Evolutionary conservation across 768 basidiomycete genomes (phyloP).

Genomic region (Calocybe cyanea): DNA sequence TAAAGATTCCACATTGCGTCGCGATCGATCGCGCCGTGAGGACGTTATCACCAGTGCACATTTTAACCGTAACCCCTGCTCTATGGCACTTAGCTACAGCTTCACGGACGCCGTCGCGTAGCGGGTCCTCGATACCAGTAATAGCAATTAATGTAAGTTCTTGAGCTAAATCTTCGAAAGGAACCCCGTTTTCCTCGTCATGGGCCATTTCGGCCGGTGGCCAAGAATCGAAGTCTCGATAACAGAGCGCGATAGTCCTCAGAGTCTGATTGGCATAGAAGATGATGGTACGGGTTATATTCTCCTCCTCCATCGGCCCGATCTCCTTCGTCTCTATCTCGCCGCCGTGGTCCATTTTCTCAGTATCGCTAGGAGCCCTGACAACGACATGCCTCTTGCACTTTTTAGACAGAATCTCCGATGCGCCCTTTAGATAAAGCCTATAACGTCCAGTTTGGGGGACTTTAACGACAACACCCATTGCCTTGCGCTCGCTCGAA

Average conservation of each 20-base stretch:
- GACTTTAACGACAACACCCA: constrained; percentile 82
- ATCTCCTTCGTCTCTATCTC: constrained; percentile 59
- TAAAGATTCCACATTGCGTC: constrained; percentile 92
- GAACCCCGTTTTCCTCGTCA: constrained; percentile 52
- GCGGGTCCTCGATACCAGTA: constrained; percentile 93
- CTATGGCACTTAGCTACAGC: constrained; percentile 84
- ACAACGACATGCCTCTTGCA: constrained; percentile 77
- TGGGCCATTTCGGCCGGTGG: constrained; percentile 54
- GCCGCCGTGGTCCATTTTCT: constrained; percentile 15
- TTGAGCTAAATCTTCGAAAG: constrained; percentile 62
- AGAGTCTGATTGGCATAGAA: constrained; percentile 97
- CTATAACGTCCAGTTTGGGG: constrained; percentile 49
- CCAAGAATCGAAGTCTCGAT: constrained; percentile 84
- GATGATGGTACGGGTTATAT: constrained; percentile 90
- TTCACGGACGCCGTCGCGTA: constrained; percentile 84
- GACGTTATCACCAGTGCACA: constrained; percentile 98
- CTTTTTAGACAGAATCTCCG: constrained; percentile 83
- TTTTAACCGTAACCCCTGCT: constrained; percentile 93
- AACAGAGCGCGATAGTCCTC: constrained; percentile 92
- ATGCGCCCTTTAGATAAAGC: constrained; percentile 88
- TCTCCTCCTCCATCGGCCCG: constrained; percentile 65
- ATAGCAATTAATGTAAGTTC: constrained; percentile 86
- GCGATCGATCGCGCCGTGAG: constrained; percentile 96
- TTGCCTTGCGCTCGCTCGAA: constrained; percentile 89
- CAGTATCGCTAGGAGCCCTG: constrained; percentile 23